Conservation (phyloP, 1,284 basidiomycete genomes). For the Ustilago sp. region DNA sequence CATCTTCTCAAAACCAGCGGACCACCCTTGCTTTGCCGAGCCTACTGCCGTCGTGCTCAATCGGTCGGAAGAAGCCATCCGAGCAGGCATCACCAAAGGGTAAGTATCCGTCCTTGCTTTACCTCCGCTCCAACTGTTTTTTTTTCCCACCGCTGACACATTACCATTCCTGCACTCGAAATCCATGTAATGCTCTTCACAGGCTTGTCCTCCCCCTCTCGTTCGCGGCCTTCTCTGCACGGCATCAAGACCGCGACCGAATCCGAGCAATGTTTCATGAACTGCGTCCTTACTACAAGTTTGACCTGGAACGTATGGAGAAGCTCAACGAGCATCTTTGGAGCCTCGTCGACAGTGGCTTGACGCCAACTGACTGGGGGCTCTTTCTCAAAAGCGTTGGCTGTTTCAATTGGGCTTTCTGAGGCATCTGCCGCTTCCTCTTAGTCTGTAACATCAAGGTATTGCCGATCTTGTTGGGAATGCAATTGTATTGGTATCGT, state of each 20-base stretch:
- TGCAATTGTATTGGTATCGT: neutral
- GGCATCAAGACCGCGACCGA: constrained; percentile 27
- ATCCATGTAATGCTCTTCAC: neutral
- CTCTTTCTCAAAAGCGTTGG: constrained; percentile 50
- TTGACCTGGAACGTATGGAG: constrained; percentile 43
- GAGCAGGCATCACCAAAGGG: constrained; percentile 42
- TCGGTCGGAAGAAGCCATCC: constrained; percentile 44
- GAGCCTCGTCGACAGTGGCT: constrained; percentile 44
- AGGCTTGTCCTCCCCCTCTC: constrained; percentile 40
- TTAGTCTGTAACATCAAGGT: neutral
- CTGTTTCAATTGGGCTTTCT: constrained; percentile 54
- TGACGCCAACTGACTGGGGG: constrained; percentile 42
- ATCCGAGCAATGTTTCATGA: constrained; percentile 44
- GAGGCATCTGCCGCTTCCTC: neutral
- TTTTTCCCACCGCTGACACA: neutral
- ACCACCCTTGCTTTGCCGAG: constrained; percentile 39
- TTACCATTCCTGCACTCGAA: too few relatives aligned
- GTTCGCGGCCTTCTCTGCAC: constrained; percentile 41
- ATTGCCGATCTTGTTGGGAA: neutral
- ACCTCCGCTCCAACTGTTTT: neutral
- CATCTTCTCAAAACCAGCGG: constrained; percentile 46
- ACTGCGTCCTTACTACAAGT: constrained; percentile 50
- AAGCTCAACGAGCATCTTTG: constrained; percentile 49
- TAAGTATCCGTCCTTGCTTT: constrained; percentile 4
- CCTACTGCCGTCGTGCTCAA: constrained; percentile 38